Conservation (phyloP, 352 stramenopile species). For the Globisporangium cystogenes region DNA sequence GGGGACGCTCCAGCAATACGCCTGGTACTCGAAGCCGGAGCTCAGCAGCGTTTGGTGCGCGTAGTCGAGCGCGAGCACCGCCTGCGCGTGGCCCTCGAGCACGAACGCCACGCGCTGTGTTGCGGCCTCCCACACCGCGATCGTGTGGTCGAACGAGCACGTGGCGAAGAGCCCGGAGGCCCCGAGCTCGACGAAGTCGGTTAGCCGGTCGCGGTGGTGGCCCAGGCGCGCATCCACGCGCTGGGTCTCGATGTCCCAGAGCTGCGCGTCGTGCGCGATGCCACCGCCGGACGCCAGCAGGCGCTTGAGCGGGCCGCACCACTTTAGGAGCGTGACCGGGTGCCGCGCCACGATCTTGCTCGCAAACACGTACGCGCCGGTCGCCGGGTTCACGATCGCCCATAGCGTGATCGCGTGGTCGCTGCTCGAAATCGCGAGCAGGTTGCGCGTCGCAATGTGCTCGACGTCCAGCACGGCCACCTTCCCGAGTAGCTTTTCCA, state of each 20-base stretch:
- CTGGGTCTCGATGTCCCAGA: slow-evolving; percentile 64
- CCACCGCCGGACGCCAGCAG: slow-evolving; percentile 42
- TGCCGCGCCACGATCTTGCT: slow-evolving; percentile 49
- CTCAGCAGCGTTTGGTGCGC: slow-evolving; percentile 50
- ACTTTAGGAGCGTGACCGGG: slow-evolving; percentile 47
- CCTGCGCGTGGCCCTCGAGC: slow-evolving; percentile 61
- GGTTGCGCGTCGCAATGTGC: slow-evolving; percentile 43
- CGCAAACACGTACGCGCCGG: slow-evolving; percentile 56
- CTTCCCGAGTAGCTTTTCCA: slow-evolving; percentile 32
- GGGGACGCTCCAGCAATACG: slow-evolving; percentile 70
- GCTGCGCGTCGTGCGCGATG: slow-evolving; percentile 38
- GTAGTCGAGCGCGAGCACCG: slow-evolving; percentile 60
- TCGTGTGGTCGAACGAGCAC: slow-evolving; percentile 71
- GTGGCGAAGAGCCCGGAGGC: slow-evolving; percentile 58
- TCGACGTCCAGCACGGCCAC: slow-evolving; percentile 55
- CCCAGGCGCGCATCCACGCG: slow-evolving; percentile 20
- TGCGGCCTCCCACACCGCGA: slow-evolving; percentile 63
- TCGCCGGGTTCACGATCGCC: slow-evolving; percentile 57
- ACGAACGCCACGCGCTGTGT: slow-evolving; percentile 39
- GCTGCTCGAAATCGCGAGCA: slow-evolving; percentile 44
- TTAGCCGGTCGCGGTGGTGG: slow-evolving; percentile 43
- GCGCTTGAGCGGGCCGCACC: slow-evolving; percentile 42
- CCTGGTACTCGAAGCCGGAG: slow-evolving; percentile 78
- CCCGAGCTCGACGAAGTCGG: slow-evolving; percentile 49
- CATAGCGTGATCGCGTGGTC: slow-evolving; percentile 57